These are phyloP conservation scores for Cyclostephanos tholiformis DNA, from an alignment of 108 stramenopile genomes.

Conservation along the genomic window DNA sequence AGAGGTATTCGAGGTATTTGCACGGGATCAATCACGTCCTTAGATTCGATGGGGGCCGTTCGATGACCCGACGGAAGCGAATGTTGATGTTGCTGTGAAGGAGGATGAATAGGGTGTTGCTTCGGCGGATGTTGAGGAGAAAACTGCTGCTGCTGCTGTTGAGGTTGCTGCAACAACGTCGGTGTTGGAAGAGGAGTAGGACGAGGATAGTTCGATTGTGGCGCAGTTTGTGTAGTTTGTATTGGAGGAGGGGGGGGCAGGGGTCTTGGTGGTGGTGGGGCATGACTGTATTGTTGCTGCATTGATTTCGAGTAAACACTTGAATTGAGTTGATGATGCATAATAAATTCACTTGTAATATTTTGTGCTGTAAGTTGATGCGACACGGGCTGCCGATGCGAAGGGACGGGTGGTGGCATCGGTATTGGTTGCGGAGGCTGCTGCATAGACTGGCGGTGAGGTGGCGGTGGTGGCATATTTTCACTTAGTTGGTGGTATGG, in stretches of 20 bases:
- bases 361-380: not conserved
- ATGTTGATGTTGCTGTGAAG: conserved; percentile 1
- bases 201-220: not conserved
- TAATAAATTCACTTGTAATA: not conserved
- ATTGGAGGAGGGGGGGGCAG: conserved; percentile 9
- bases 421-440: not conserved
- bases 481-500: not conserved
- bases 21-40: conserved; percentile 53
- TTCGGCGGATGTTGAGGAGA: conserved; percentile 17
- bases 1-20: conserved; percentile 63
- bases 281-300: not conserved
- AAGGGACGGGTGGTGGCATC: not conserved
- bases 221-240: conserved; percentile 3
- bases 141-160: conserved; percentile 4
- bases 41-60: conserved; percentile 14
- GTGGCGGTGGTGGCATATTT: not conserved
- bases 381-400: not conserved
- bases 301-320: not conserved
- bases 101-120: conserved; percentile 9
- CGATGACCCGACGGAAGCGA: not conserved
- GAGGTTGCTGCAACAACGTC: conserved; percentile 3
- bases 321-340: not conserved
- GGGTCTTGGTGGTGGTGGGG: not conserved
- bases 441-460: not conserved
- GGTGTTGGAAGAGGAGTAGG: conserved; percentile 11